Conservation (phyloP, 1,284 basidiomycete genomes). For the Lentinus polychrous region DNA sequence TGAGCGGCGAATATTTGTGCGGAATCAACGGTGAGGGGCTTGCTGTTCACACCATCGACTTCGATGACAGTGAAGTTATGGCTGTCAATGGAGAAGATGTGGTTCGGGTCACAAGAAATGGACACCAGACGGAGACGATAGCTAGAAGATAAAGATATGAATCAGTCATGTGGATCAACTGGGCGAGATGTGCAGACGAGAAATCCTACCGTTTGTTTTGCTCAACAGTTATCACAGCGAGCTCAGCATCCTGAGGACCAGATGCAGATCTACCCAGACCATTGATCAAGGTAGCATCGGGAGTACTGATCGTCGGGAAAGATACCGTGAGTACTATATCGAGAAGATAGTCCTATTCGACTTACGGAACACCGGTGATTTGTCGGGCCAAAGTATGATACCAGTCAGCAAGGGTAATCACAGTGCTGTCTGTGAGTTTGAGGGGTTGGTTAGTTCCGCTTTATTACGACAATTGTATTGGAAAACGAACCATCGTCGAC, state of each 20-base stretch:
- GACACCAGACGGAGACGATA: constrained; percentile 41
- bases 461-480: too few species aligned
- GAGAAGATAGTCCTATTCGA: neutral
- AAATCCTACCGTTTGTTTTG: constrained; percentile 25
- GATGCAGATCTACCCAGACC: constrained; percentile 29
- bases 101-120: constrained; percentile 30
- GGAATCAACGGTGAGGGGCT: constrained; percentile 26
- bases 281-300: constrained; percentile 43
- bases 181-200: neutral
- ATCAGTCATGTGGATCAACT: neutral
- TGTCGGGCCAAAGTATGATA: constrained; percentile 16
- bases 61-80: constrained; percentile 31
- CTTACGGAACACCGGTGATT: constrained; percentile 9
- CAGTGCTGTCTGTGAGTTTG: constrained; percentile 15
- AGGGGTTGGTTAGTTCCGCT: neutral
- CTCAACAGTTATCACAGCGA: constrained; percentile 27
- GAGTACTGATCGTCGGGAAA: neutral
- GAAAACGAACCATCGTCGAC: constrained; percentile 30
- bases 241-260: constrained; percentile 12
- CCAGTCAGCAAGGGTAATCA: constrained; percentile 24
- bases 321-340: neutral
- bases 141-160: constrained; percentile 5
- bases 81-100: constrained; percentile 27
- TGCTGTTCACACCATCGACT: constrained; percentile 25
- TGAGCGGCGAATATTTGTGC: constrained; percentile 31